Conservation (phyloP, 805 yeast genomes). For the Monosporozyma yasuniensis region DNA sequence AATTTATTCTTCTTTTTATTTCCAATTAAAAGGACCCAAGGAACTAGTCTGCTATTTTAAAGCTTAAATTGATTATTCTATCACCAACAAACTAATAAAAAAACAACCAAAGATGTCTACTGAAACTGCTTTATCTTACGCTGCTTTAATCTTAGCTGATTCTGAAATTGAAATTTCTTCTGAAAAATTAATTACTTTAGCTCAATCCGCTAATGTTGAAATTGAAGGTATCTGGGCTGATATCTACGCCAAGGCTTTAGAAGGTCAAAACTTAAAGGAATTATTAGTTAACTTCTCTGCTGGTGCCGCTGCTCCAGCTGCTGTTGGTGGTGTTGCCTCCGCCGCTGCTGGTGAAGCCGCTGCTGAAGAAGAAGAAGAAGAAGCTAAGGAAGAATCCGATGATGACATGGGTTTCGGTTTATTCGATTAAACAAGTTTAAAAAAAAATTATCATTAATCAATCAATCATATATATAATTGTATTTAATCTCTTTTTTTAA, state of each 20-base stretch:
- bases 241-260: constrained; percentile 74
- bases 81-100: not conserved
- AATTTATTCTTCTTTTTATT: not conserved
- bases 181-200: constrained; percentile 65
- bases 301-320: constrained; percentile 33
- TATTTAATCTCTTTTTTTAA: not conserved
- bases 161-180: constrained; percentile 89
- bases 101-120: constrained; percentile 35
- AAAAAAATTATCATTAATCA: not conserved
- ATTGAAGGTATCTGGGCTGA: constrained; percentile 77
- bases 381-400: constrained; percentile 58
- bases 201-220: constrained; percentile 56
- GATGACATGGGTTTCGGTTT: constrained; percentile 90
- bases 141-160: constrained; percentile 97
- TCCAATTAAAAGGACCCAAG: constrained; percentile 17
- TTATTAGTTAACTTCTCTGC: constrained; percentile 41
- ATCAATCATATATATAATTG: not conserved
- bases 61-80: constrained; percentile 33
- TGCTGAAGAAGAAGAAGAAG: constrained; percentile 49
- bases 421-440: constrained; percentile 55
- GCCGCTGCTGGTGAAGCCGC: constrained; percentile 47
- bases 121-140: constrained; percentile 92
- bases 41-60: constrained; percentile 30
- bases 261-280: constrained; percentile 61
- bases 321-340: constrained; percentile 38